A percentile compares a stretch with the other conserved stretches of the same genome.
These are phyloP conservation scores for Neonectria faginata DNA, from an alignment of 2,329 filamentous ascomycete species.

Conservation along the genomic window DNA sequence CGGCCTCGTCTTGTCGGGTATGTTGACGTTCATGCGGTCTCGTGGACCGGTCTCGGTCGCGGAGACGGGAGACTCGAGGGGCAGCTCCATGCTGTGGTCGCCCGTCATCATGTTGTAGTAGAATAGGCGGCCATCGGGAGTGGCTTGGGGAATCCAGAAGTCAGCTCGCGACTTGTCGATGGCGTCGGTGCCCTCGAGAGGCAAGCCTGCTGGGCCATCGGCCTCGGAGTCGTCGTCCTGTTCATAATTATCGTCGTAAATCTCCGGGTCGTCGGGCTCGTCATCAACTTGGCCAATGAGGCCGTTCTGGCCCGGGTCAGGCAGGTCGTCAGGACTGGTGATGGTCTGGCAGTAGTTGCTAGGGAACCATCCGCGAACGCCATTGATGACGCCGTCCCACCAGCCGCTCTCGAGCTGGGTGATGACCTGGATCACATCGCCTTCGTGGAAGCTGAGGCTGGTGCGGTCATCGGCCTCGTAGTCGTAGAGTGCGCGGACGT, in stretches of 20 bases:
- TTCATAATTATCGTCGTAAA: slow-evolving; percentile 76
- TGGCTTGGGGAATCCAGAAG: slow-evolving; percentile 99
- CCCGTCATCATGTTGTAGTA: slow-evolving; percentile 99
- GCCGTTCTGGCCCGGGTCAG: slow-evolving; percentile 68
- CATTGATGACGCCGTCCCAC: slow-evolving; percentile 99
- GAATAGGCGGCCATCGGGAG: slow-evolving; percentile 89
- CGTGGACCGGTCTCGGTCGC: slow-evolving; percentile 85
- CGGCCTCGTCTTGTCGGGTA: slow-evolving; percentile 90
- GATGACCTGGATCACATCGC: slow-evolving; percentile 98
- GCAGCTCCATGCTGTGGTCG: slow-evolving; percentile 93
- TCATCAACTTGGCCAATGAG: slow-evolving; percentile 68
- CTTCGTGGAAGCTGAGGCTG: slow-evolving; percentile 95
- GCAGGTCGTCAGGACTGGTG: slow-evolving; percentile 77
- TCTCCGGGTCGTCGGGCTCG: slow-evolving; percentile 71
- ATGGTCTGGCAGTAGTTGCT: slow-evolving; percentile 98
- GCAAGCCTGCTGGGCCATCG: slow-evolving; percentile 70
- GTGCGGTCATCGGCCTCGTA: slow-evolving; percentile 98
- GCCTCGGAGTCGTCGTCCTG: slow-evolving; percentile 74
- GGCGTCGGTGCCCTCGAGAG: slow-evolving; percentile 74
- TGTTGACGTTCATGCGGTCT: slow-evolving; percentile 87
- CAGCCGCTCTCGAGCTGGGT: slow-evolving; percentile 98
- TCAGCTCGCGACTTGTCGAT: slow-evolving; percentile 85
- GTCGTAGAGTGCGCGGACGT: slow-evolving; percentile 95
- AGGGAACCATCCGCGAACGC: slow-evolving; percentile 97
- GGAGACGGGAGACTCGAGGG: slow-evolving; percentile 88